Conservation (phyloP, 495 filamentous ascomycete genomes). For the Acidiella bohemica region DNA sequence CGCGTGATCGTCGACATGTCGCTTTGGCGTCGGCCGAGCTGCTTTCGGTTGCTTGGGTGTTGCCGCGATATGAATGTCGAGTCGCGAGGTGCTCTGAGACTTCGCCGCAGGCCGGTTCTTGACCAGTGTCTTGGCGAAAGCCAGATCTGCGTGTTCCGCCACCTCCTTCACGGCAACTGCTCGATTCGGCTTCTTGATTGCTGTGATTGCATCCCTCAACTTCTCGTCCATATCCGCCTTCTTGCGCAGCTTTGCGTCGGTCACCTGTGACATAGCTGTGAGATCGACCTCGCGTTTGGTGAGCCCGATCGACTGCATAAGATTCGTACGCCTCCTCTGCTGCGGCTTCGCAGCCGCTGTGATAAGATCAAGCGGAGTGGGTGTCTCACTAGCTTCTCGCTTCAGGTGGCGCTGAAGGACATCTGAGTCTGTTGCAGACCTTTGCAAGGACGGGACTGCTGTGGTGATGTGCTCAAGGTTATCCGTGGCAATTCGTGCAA, state of each 20-base stretch:
- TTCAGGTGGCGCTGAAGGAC: slow-evolving; percentile 43
- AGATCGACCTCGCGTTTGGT: slow-evolving; percentile 58
- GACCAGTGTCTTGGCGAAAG: too few relatives aligned
- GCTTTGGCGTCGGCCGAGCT: background rate
- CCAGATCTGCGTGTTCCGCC: slow-evolving; percentile 46
- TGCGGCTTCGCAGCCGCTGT: slow-evolving; percentile 22
- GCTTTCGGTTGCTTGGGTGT: slow-evolving; percentile 21
- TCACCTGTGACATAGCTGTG: slow-evolving; percentile 39
- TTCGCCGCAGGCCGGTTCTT: too few relatives aligned
- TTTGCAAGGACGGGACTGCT: slow-evolving; percentile 41
- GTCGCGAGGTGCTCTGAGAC: slow-evolving; percentile 21
- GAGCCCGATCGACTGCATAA: slow-evolving; percentile 46
- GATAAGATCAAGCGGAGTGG: slow-evolving; percentile 24
- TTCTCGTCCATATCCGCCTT: slow-evolving; percentile 67
- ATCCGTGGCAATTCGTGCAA: slow-evolving; percentile 61
- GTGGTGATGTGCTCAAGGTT: slow-evolving; percentile 34
- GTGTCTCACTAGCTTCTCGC: slow-evolving; percentile 49
- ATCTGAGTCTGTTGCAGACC: slow-evolving; percentile 52
- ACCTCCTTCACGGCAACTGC: slow-evolving; percentile 59
- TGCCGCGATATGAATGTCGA: slow-evolving; percentile 23
- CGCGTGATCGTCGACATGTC: slow-evolving; percentile 2
- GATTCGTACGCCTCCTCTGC: slow-evolving; percentile 35
- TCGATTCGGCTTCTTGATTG: slow-evolving; percentile 78
- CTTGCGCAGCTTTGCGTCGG: slow-evolving; percentile 55
- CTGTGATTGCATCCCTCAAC: slow-evolving; percentile 66